Conservation (phyloP, 148 eudicot species). For the Talinum fruticosum region DNA sequence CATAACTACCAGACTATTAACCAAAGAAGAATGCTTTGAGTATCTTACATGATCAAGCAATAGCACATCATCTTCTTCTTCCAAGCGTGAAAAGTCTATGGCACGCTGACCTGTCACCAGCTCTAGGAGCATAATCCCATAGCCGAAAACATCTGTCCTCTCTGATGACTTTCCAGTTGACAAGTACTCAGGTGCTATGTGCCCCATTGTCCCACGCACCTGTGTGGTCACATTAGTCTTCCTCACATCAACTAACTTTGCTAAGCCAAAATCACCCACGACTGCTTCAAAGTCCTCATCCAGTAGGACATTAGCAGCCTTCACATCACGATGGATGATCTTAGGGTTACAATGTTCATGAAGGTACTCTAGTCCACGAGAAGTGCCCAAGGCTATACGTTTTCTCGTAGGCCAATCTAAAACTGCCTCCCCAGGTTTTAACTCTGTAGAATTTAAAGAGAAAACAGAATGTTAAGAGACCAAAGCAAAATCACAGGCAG, state of each 20-base stretch:
- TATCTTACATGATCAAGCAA: slow-evolving; percentile 54
- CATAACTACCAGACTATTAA: not conserved
- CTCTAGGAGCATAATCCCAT: slow-evolving; percentile 55
- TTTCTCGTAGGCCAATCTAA: slow-evolving; percentile 61
- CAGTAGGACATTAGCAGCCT: slow-evolving; percentile 55
- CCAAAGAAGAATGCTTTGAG: not conserved
- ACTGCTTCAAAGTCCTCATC: slow-evolving; percentile 54
- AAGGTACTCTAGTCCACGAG: slow-evolving; percentile 63
- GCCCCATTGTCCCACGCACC: slow-evolving; percentile 62
- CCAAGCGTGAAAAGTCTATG: slow-evolving; percentile 53
- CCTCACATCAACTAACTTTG: slow-evolving; percentile 61
- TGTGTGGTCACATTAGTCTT: slow-evolving; percentile 57
- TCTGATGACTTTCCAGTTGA: slow-evolving; percentile 57
- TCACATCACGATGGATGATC: slow-evolving; percentile 55
- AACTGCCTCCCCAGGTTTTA: slow-evolving; percentile 46
- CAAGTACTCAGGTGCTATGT: slow-evolving; percentile 61
- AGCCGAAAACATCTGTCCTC: slow-evolving; percentile 56
- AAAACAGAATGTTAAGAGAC: not conserved
- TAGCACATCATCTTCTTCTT: slow-evolving; percentile 54
- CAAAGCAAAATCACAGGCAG: not conserved
- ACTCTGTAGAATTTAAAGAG: slow-evolving; percentile 32
- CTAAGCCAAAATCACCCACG: slow-evolving; percentile 61
- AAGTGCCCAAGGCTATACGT: slow-evolving; percentile 55
- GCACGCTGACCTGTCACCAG: slow-evolving; percentile 57
- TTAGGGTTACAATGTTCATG: slow-evolving; percentile 64